Evolutionary conservation across 2,329 filamentous ascomycete species (phyloP).

Genomic region (Cordyceps militaris): DNA sequence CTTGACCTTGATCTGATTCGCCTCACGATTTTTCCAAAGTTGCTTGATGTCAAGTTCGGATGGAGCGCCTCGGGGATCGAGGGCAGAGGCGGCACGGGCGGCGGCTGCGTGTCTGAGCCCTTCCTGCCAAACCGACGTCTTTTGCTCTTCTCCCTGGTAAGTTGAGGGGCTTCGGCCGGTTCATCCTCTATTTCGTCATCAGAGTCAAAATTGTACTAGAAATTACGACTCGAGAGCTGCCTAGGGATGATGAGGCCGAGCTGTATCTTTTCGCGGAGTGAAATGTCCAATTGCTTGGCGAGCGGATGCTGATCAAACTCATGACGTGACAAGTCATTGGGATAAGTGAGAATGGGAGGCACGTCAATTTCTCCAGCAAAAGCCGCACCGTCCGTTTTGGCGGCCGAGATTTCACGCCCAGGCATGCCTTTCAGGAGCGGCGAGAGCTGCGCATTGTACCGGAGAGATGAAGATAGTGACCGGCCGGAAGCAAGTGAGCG

Average conservation of each 20-base stretch:
- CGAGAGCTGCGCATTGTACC: neutral
- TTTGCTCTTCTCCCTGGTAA: constrained; percentile 8
- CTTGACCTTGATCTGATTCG: constrained; percentile 20
- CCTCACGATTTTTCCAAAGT: constrained; percentile 23
- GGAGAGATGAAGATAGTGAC: constrained; percentile 1
- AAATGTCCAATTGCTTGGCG: constrained; percentile 23
- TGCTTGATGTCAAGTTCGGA: constrained; percentile 19
- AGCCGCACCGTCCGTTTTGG: constrained; percentile 30
- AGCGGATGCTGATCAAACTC: constrained; percentile 32
- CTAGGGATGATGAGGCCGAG: constrained; percentile 30
- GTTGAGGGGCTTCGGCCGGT: constrained; percentile 8
- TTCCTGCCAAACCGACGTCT: constrained; percentile 4
- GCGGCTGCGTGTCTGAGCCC: constrained; percentile 17
- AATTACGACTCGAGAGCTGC: constrained; percentile 26
- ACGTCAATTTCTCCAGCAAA: constrained; percentile 26
- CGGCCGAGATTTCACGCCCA: constrained; percentile 31
- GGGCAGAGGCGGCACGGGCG: constrained; percentile 24
- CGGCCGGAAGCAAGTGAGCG: neutral
- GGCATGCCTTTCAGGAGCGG: constrained; percentile 40
- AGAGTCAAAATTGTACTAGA: constrained; percentile 33
- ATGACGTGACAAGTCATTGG: constrained; percentile 27
- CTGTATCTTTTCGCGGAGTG: constrained; percentile 22
- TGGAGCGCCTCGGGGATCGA: constrained; percentile 25
- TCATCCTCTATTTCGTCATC: constrained; percentile 23
- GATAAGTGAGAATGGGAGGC: constrained; percentile 26